These are phyloP conservation scores for Sambucus nigra DNA, from an alignment of 129 eudicot species.

Conservation along the genomic window DNA sequence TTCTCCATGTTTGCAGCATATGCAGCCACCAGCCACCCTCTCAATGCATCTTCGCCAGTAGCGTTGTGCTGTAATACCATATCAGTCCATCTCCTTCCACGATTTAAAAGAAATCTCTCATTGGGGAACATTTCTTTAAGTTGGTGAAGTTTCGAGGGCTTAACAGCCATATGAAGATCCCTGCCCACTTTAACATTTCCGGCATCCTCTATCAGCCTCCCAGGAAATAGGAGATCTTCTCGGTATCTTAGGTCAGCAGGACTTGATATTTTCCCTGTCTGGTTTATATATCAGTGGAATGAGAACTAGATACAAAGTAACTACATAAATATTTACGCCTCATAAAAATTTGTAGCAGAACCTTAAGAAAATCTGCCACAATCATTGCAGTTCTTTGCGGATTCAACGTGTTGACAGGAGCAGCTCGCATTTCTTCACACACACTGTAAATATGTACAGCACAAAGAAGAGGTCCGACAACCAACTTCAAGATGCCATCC, in stretches of 20 bases:
- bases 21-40: constrained; percentile 97
- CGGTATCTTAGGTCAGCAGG: constrained; percentile 86
- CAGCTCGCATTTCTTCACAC: constrained; percentile 86
- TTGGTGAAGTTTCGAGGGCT: constrained; percentile 57
- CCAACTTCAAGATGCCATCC: constrained; percentile 41
- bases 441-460: constrained; percentile 62
- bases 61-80: constrained; percentile 79
- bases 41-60: constrained; percentile 85
- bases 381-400: constrained; percentile 91
- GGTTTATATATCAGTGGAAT: constrained; percentile 11
- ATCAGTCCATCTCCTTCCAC: constrained; percentile 65
- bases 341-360: constrained; percentile 11
- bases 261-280: constrained; percentile 70
- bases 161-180: constrained; percentile 45
- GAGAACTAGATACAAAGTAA: not conserved
- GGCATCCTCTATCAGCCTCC: constrained; percentile 68
- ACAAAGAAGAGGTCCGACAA: constrained; percentile 78
- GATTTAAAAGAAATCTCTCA: constrained; percentile 65
- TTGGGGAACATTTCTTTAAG: constrained; percentile 60
- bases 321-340: not conserved
- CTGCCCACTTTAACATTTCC: constrained; percentile 84
- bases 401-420: constrained; percentile 88
- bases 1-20: constrained; percentile 46
- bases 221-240: constrained; percentile 86
- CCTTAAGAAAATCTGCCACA: constrained; percentile 78